Base-by-base conservation (phyloP, 495 filamentous ascomycete species). In the Platismatia glauca region DNA sequence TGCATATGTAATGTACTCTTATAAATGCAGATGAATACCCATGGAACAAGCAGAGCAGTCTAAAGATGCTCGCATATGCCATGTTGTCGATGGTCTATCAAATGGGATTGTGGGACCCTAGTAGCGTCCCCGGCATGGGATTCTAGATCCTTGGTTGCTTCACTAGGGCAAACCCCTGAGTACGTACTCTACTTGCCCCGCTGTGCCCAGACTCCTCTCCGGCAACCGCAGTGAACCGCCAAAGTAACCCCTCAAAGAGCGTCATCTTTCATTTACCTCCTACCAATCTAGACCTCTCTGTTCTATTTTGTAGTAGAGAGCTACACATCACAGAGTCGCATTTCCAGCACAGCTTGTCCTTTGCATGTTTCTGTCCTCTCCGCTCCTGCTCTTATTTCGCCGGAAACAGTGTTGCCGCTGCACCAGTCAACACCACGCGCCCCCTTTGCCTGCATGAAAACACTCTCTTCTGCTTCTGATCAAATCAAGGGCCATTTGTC, bases 191-290 rank as follows among this genome's bases (percentile, higher is more conserved):
- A 35, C 34, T 35, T 35, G 9, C 34, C 5, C 34, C 34, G 34
- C 4, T 9, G 9, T 5, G 34, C 44, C 58, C 18, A 39, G 58
- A 35, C 44, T 24, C n/a, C 22, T 35, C 12, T 35, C 29, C 24
- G 33, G 55, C 35, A 31, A 31, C 43, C 52, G 11, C n/a, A n/a
- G n/a, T n/a, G n/a, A n/a, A n/a, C n/a, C n/a, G n/a, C n/a, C n/a
- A n/a, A n/a, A n/a, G n/a, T n/a, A n/a, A 58, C 43, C 55, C 53
- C 55, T 63, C 61, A 63, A 57, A 46, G 53, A 22, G 52, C 59
- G 33, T 27, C 22, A 48, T 38, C 38, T 24, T 44, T 48, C 13
- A 46, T 31, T 29, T 18, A 58, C 27, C 39, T 16, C 27, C 33
- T 41, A 58, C 13, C 41, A 31, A 2, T 58, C 33, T 24, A 57